Percentiles rank a stretch among this genome's conserved stretches.
Conservation (phyloP, 371 early-diverging fungal genomes). For the Syncephalastrum sp. region DNA sequence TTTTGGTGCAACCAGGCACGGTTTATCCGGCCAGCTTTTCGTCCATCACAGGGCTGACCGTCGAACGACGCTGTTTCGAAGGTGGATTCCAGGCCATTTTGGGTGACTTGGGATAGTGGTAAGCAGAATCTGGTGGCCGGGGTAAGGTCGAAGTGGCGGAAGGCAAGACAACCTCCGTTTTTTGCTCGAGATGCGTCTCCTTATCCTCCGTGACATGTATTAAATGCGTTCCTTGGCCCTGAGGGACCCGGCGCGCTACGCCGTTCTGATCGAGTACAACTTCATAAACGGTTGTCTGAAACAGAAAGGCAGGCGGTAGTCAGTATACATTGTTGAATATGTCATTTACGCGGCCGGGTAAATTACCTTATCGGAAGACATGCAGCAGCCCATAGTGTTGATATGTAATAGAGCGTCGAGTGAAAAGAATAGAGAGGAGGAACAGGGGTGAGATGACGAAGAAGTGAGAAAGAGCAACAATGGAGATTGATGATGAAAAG, state of each 20-base stretch:
- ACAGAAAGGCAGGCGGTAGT: constrained; percentile 1
- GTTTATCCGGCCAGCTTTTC: constrained; percentile 5
- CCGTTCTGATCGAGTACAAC: constrained; percentile 40
- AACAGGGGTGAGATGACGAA: neutral
- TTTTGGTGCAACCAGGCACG: neutral
- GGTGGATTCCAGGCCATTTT: constrained; percentile 9
- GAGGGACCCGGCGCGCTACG: constrained; percentile 39
- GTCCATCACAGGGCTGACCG: constrained; percentile 8
- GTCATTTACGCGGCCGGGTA: neutral
- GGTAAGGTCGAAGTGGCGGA: constrained; percentile 8
- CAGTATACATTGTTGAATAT: neutral
- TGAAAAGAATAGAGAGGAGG: neutral
- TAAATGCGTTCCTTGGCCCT: constrained; percentile 43
- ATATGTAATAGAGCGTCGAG: neutral
- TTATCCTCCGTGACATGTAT: constrained; percentile 33
- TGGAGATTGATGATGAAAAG: neutral
- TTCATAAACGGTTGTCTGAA: constrained; percentile 41
- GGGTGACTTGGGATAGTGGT: constrained; percentile 7
- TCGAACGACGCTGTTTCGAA: constrained; percentile 4
- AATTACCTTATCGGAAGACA: constrained; percentile 2
- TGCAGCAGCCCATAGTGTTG: constrained; percentile 7
- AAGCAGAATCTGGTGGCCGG: constrained; percentile 8
- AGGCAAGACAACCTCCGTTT: constrained; percentile 7
- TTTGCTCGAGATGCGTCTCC: constrained; percentile 19
- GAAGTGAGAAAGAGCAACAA: neutral